A percentile compares a stretch with the other conserved stretches of the same genome.
Evolutionary conservation across 345 rosid genomes (phyloP).

Genomic region (Ceriops tagal): DNA sequence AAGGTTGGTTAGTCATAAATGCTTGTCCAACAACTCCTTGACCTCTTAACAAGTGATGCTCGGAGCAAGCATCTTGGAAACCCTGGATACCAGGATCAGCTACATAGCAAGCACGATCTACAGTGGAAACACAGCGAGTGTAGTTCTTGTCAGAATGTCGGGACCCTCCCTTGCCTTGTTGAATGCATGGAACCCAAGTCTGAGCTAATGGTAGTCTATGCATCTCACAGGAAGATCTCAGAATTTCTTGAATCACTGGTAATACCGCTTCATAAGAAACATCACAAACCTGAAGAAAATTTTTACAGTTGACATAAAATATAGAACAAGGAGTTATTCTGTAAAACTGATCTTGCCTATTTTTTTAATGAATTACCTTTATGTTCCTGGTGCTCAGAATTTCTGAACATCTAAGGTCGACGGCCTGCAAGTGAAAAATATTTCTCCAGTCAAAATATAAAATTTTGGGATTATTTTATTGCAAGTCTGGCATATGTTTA

Average conservation of each 20-base stretch:
- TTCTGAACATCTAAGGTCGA: slow-evolving; percentile 74
- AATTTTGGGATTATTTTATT: no score
- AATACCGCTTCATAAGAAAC: slow-evolving; percentile 61
- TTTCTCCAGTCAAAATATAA: neutral
- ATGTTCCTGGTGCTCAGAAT: slow-evolving; percentile 27
- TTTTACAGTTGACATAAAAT: slow-evolving; percentile 13
- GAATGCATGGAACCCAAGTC: slow-evolving; percentile 76
- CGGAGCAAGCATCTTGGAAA: slow-evolving; percentile 93
- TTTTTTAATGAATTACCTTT: slow-evolving; percentile 47
- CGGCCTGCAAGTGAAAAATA: slow-evolving; percentile 50
- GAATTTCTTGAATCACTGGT: slow-evolving; percentile 70
- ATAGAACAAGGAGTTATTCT: slow-evolving; percentile 1
- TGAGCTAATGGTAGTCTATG: slow-evolving; percentile 81
- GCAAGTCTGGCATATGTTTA: neutral
- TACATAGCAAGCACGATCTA: slow-evolving; percentile 67
- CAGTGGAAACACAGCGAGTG: slow-evolving; percentile 65
- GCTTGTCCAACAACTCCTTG: slow-evolving; percentile 89
- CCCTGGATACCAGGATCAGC: slow-evolving; percentile 48
- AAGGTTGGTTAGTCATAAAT: slow-evolving; percentile 80
- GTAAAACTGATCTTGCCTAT: slow-evolving; percentile 7
- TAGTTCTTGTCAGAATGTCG: slow-evolving; percentile 77
- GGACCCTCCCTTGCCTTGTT: slow-evolving; percentile 76
- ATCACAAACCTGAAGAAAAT: slow-evolving; percentile 41
- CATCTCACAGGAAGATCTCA: slow-evolving; percentile 70
- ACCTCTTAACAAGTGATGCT: slow-evolving; percentile 87